Base-by-base conservation (phyloP, 495 filamentous ascomycete species). In the Aspergillus saccharolyticus region DNA sequence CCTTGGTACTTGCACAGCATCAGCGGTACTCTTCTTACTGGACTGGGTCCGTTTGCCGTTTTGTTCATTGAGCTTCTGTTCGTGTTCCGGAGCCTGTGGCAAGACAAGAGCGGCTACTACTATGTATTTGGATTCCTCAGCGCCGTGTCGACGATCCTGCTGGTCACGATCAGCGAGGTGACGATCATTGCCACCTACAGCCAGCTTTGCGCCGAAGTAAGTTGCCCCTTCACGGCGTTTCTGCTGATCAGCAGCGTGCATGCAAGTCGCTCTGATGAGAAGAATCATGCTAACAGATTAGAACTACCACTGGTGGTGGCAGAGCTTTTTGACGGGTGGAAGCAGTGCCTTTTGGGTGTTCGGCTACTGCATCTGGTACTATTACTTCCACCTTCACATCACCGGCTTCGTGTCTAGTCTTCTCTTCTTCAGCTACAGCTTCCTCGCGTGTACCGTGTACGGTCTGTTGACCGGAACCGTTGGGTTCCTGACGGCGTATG, bases 231-330 rank as follows among this genome's bases (percentile, higher is more conserved):
- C 15, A 14, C 33, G 14, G 25, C n/a, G n/a, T n/a, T n/a, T n/a
- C n/a, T n/a, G n/a, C n/a, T n/a, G n/a, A n/a, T n/a, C n/a, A n/a
- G n/a, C n/a, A n/a, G n/a, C n/a, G n/a, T n/a, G n/a, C n/a, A n/a
- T n/a, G n/a, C n/a, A n/a, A n/a, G n/a, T n/a, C n/a, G n/a, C n/a
- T n/a, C 3, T 28, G 9, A 9, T 47, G 14, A 4, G 30, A 15
- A 16, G 17, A 4, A 15, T 8, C 42, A 3, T 51, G 50, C 63
- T 70, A 54, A 72, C 63, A 24, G 22, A 54, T 10, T 47, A 91
- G 85, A 93, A 96, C 68, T 90, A 96, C 70, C 81, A 94, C 68
- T 97, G 92, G 92, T 95, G 89, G 90, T 96, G 91, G 91, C 88
- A 90, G 66, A 90, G 87, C 60, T 94, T 97, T 76, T 70, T 91